A percentile compares a stretch with the other conserved stretches of the same genome.
These are phyloP conservation scores for Bryoerythrophyllum caledonicum DNA, from an alignment of 225 moss, liverwort and hornwort genomes.

Conservation along the genomic window DNA sequence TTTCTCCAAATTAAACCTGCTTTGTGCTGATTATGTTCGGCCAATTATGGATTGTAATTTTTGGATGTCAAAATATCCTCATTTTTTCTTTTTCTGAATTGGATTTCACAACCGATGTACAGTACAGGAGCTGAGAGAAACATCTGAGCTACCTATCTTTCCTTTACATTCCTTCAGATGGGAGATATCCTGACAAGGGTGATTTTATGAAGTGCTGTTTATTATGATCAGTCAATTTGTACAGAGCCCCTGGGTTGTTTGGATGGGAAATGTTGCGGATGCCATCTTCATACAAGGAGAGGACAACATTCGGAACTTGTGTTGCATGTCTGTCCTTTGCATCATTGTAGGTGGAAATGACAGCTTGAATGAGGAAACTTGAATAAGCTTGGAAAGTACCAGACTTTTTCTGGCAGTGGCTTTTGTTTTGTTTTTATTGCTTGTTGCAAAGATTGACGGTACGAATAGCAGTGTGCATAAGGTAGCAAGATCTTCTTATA, in stretches of 20 bases:
- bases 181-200: background rate
- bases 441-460: background rate
- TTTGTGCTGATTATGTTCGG: background rate
- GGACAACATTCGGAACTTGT: slow-evolving; percentile 25
- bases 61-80: no score
- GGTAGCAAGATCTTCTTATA: background rate
- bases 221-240: background rate
- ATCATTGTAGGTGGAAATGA: slow-evolving; percentile 13
- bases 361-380: background rate
- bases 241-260: background rate
- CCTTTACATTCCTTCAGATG: background rate
- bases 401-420: background rate
- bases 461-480: background rate
- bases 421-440: background rate
- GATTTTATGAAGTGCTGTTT: background rate
- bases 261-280: background rate
- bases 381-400: no score
- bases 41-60: no score
- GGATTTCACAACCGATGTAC: no score
- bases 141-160: no score
- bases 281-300: background rate
- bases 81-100: no score
- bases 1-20: background rate
- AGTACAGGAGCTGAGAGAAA: no score
- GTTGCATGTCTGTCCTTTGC: slow-evolving; percentile 17